These are phyloP conservation scores for Diaporthe citrichinensis DNA, from an alignment of 2,329 filamentous ascomycete species.

Conservation along the genomic window DNA sequence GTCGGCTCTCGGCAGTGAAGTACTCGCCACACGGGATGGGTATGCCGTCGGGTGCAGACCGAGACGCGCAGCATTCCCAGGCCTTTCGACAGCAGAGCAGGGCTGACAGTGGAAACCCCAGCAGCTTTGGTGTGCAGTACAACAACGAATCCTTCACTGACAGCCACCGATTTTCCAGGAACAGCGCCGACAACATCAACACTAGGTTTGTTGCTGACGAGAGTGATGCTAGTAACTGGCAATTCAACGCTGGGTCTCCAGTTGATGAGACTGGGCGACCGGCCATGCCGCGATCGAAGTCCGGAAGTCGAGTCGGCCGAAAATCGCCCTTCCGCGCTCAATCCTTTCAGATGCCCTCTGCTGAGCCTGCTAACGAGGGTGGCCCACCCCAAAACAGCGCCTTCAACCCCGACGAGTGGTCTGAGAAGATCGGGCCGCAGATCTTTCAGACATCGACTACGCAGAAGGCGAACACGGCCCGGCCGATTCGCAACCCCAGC, in stretches of 20 bases:
- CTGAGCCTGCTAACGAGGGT: slow-evolving; percentile 43
- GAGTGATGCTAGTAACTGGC: slow-evolving; percentile 56
- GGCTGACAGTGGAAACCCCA: slow-evolving; percentile 45
- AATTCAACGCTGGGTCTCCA: slow-evolving; percentile 64
- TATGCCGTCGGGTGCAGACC: slow-evolving; percentile 31
- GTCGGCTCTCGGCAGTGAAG: slow-evolving; percentile 37
- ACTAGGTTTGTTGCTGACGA: slow-evolving; percentile 71
- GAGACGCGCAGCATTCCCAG: slow-evolving; percentile 36
- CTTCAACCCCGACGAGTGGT: slow-evolving; percentile 70
- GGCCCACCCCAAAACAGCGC: slow-evolving; percentile 46
- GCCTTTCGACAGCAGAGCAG: slow-evolving; percentile 52
- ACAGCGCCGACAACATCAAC: slow-evolving; percentile 72
- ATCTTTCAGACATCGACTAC: slow-evolving; percentile 65
- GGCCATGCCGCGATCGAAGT: slow-evolving; percentile 55
- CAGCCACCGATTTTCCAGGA: slow-evolving; percentile 60
- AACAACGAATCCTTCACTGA: slow-evolving; percentile 60
- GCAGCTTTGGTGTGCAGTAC: slow-evolving; percentile 67
- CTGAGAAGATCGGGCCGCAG: slow-evolving; percentile 66
- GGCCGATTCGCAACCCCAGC: slow-evolving; percentile 60
- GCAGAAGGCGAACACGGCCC: slow-evolving; percentile 60
- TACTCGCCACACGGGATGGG: slow-evolving; percentile 17
- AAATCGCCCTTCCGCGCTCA: slow-evolving; percentile 54
- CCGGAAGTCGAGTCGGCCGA: slow-evolving; percentile 57
- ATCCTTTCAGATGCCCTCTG: slow-evolving; percentile 42
- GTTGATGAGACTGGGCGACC: slow-evolving; percentile 47